Evolutionary conservation across 768 basidiomycete genomes (phyloP).

Genomic region (Pleurotus platypus): DNA sequence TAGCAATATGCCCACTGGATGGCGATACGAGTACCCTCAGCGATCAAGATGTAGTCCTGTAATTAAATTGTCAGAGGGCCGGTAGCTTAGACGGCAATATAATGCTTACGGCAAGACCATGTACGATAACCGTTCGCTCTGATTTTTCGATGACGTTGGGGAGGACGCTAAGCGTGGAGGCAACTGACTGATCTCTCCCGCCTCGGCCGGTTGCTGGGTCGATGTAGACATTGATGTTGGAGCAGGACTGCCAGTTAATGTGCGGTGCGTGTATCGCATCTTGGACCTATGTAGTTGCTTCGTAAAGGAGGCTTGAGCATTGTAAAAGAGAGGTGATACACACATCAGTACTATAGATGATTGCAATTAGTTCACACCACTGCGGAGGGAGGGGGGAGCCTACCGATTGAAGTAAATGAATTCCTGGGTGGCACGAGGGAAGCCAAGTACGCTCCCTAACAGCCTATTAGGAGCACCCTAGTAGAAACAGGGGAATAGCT

Average conservation of each 20-base stretch:
- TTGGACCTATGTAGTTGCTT: slow-evolving; percentile 28
- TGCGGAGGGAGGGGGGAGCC: slow-evolving; percentile 3
- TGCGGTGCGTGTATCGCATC: slow-evolving; percentile 64
- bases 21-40: slow-evolving; percentile 49
- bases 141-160: slow-evolving; percentile 72
- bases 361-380: slow-evolving; percentile 4
- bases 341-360: slow-evolving; percentile 30
- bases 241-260: slow-evolving; percentile 55
- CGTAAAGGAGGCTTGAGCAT: too few relatives aligned
- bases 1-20: slow-evolving; percentile 36
- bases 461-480: neutral
- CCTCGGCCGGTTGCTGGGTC: slow-evolving; percentile 30
- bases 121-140: slow-evolving; percentile 58
- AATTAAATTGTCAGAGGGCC: slow-evolving; percentile 6
- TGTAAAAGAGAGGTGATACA: slow-evolving; percentile 5
- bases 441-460: slow-evolving; percentile 60
- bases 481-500: slow-evolving; percentile 8
- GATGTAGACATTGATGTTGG: slow-evolving; percentile 49
- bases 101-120: slow-evolving; percentile 56
- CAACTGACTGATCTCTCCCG: slow-evolving; percentile 50
- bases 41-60: slow-evolving; percentile 38
- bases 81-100: slow-evolving; percentile 30
- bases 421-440: slow-evolving; percentile 57
- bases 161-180: slow-evolving; percentile 58
- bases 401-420: slow-evolving; percentile 55